Evolutionary conservation across 805 yeast genomes (phyloP).

Genomic region (Candida schatavii): DNA sequence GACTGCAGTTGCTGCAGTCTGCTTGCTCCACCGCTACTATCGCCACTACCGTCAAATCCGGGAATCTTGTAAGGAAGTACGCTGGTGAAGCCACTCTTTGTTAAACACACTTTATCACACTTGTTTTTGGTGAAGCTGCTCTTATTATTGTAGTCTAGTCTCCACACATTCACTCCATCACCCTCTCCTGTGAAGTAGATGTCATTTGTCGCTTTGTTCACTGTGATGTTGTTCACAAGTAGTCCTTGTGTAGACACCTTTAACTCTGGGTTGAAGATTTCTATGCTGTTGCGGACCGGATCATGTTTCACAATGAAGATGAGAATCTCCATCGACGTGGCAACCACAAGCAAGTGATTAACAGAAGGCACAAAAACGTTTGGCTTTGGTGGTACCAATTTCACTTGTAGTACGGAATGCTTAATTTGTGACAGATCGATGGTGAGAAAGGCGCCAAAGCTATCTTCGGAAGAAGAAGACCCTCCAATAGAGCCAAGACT

Average conservation of each 20-base stretch:
- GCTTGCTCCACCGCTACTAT: constrained; percentile 1
- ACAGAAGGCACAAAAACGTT: constrained; percentile 79
- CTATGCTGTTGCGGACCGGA: constrained; percentile 45
- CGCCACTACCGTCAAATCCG: constrained; percentile 24
- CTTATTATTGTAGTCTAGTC: constrained; percentile 73
- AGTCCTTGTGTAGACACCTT: constrained; percentile 77
- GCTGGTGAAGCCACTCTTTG: constrained; percentile 53
- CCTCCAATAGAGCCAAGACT: not conserved
- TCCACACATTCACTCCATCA: constrained; percentile 83
- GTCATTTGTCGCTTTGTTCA: constrained; percentile 65
- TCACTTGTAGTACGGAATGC: constrained; percentile 73
- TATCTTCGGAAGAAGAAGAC: no score
- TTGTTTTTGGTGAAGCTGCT: constrained; percentile 86
- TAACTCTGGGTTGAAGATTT: constrained; percentile 80
- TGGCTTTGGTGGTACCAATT: constrained; percentile 75
- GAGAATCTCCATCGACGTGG: constrained; percentile 78
- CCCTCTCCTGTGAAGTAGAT: constrained; percentile 81
- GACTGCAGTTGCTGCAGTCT: no score
- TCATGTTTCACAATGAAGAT: constrained; percentile 68
- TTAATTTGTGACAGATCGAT: constrained; percentile 69
- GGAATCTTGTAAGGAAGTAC: constrained; percentile 35
- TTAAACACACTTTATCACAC: constrained; percentile 79
- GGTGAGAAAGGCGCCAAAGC: constrained; percentile 67
- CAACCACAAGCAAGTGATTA: constrained; percentile 65
- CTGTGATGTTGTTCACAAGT: constrained; percentile 59